Conservation (phyloP, 768 basidiomycete species). For the Serendipita sp. region DNA sequence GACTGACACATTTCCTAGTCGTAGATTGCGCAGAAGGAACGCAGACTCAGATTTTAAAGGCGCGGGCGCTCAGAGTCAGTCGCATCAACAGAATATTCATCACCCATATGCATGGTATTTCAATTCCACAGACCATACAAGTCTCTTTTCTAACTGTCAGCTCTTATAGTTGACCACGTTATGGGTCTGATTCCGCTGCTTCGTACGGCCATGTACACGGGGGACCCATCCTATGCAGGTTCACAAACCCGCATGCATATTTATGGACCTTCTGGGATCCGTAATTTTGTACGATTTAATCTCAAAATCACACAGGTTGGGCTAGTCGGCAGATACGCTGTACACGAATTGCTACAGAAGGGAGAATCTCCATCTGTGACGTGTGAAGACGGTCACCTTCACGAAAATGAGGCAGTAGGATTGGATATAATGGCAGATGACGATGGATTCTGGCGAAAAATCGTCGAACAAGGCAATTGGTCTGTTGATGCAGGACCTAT, state of each 20-base stretch:
- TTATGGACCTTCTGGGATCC: conserved; percentile 67
- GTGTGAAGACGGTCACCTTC: conserved; percentile 27
- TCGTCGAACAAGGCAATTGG: conserved; percentile 34
- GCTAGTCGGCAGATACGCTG: conserved; percentile 47
- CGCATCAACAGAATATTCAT: conserved; percentile 58
- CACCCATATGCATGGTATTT: conserved; percentile 69
- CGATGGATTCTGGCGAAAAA: conserved; percentile 51
- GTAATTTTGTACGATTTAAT: conserved; percentile 54
- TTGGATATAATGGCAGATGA: conserved; percentile 34
- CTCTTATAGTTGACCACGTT: conserved; percentile 46
- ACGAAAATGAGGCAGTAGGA: conserved; percentile 51
- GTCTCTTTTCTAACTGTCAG: background rate
- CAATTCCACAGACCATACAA: background rate
- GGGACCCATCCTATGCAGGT: conserved; percentile 18
- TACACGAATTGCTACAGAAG: conserved; percentile 57
- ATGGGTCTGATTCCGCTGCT: conserved; percentile 60
- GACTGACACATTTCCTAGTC: conserved; percentile 31
- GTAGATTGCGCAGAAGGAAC: conserved; percentile 78
- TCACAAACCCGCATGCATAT: conserved; percentile 44
- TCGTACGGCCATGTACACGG: conserved; percentile 36
- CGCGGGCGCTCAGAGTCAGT: conserved; percentile 24
- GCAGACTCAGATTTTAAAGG: conserved; percentile 38
- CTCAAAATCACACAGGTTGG: conserved; percentile 51
- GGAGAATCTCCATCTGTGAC: conserved; percentile 42
- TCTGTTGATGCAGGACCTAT: conserved; percentile 64